Base-by-base conservation (phyloP, 306 rosid genomes). In the Clitoria ternatea region DNA sequence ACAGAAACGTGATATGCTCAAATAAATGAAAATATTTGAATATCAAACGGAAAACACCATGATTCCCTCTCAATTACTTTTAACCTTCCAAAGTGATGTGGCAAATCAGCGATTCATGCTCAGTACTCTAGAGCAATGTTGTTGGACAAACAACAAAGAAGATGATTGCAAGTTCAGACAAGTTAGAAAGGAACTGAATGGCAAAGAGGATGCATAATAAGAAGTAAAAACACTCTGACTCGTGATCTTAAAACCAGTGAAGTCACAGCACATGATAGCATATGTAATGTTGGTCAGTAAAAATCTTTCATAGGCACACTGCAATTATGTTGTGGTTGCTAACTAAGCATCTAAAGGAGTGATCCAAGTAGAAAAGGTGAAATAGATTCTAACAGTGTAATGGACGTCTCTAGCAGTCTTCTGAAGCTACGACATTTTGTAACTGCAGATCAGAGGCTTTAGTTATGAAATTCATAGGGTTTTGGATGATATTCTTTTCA, bases 21-120 rank as follows among this genome's bases (percentile, higher is more conserved):
- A 54, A 60, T 63, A 45, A 59, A 74, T 48, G 42, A 37, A 71
- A 63, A 59, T 33, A 15, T 20, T 20, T 19, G 24, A 74, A 74
- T 66, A 61, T 40, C 48, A 54, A 66, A 69, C 29, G 53, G 30
- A 12, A 48, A 48, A 67, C 32, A 66, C 55, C 77, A 45, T 67
- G 70, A 37, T 61, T 37, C 67, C 14, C 14, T 49, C 68, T 45
- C 37, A 63, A 54, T 53, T 57, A 68, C 62, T 70, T 26, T 47
- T 17, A 65, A 35, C 37, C 48, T 61, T 53, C 71, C 55, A 27
- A 63, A 52, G 30, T 48, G 55, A 36, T 49, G 57, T 11, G 15
- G 69, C 40, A 27, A 57, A 26, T 40, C 35, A 20, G 32, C 5
- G 12, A 40, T 27, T 53, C 39, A 23, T 9, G 23, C 35, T 50